phyloP scores from a whole-genome alignment of 495 filamentous ascomycete species.

The Pseudevernia furfuracea region DNA sequence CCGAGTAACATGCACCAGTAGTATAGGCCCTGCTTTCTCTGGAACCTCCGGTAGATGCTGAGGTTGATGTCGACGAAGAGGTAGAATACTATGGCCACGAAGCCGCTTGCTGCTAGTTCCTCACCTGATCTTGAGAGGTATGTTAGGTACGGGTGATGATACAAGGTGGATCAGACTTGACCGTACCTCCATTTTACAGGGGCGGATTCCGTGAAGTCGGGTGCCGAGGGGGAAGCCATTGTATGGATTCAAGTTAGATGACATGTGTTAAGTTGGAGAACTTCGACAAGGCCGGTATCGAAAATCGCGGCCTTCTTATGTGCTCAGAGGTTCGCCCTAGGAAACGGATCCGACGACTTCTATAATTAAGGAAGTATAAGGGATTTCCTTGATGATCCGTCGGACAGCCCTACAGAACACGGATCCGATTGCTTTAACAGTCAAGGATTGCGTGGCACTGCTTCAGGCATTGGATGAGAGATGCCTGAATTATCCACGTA shows the following conservation, averaged over 20 bases:
- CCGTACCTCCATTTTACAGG: conserved; percentile 15
- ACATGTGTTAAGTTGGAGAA: background rate
- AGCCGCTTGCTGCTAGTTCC: conserved; percentile 23
- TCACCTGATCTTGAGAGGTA: conserved; percentile 11
- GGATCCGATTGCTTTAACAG: background rate
- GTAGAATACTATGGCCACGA: conserved; percentile 33
- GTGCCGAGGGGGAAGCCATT: conserved; percentile 16
- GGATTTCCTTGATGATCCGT: background rate
- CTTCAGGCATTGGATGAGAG: too few relatives aligned
- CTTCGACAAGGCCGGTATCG: background rate
- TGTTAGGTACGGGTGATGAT: background rate
- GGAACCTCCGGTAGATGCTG: conserved; percentile 38
- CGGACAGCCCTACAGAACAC: background rate
- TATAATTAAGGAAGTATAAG: background rate
- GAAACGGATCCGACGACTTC: background rate
- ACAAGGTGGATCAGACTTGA: background rate
- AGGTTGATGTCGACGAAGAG: conserved; percentile 35
- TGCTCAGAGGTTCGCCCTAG: background rate
- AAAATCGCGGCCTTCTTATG: background rate
- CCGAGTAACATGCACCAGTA: conserved; percentile 39
- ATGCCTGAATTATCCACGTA: too few relatives aligned
- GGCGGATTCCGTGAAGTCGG: conserved; percentile 13
- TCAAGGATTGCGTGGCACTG: background rate
- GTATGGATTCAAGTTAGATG: background rate
- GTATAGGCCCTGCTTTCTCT: conserved; percentile 35